phyloP scores from a whole-genome alignment of 176 grass and related monocot genomes.

The Puya raimondii region DNA sequence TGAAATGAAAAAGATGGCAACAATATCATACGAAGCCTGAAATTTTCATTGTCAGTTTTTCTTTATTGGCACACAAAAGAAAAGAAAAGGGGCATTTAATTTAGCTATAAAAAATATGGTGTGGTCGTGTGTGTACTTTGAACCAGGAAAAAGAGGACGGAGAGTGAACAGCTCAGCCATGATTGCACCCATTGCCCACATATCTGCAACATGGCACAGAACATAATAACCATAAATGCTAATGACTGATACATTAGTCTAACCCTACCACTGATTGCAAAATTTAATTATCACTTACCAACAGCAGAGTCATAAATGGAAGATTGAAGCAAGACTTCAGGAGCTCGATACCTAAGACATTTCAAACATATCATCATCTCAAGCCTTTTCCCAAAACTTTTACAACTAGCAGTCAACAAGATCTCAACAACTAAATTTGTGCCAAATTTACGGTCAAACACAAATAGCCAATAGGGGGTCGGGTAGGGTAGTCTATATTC shows the following conservation, averaged over 20 bases:
- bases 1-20: too few species aligned
- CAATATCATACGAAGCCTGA: too few species aligned
- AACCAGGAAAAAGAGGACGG: constrained; percentile 88
- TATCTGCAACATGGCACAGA: constrained; percentile 49
- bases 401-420: too few species aligned
- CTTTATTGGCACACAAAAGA: too few species aligned
- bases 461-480: too few species aligned
- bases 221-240: constrained; percentile 23
- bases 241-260: not conserved
- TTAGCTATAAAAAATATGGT: constrained; percentile 1
- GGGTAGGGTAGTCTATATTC: too few species aligned
- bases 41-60: too few species aligned
- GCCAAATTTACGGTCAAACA: too few species aligned
- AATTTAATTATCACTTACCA: constrained; percentile 47
- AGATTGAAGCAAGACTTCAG: constrained; percentile 92
- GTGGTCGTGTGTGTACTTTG: constrained; percentile 46
- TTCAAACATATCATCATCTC: too few species aligned
- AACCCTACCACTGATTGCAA: constrained; percentile 7
- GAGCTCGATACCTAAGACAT: constrained; percentile 81
- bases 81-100: too few species aligned
- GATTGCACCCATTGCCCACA: constrained; percentile 99
- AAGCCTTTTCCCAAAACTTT: too few species aligned
- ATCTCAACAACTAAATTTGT: too few species aligned
- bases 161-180: constrained; percentile 97
- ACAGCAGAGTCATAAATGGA: constrained; percentile 85